phyloP scores from a whole-genome alignment of 1,284 basidiomycete species.

The Vanrija sp. region DNA sequence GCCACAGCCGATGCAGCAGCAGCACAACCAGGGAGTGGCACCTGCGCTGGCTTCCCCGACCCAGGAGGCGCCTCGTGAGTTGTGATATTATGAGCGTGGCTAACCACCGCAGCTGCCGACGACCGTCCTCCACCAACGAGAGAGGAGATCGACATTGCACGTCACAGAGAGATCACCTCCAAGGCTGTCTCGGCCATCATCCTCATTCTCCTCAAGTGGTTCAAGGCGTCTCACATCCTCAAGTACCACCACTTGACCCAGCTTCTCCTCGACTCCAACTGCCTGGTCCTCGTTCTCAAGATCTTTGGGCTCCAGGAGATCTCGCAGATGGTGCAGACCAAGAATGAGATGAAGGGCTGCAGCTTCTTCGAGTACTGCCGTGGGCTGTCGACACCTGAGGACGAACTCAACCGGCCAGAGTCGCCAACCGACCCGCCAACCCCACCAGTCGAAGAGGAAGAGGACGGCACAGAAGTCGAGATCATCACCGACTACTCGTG shows the following conservation, averaged over 20 bases:
- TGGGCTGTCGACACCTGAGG: background rate
- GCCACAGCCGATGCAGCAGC: slow-evolving; percentile 53
- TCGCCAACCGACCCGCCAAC: slow-evolving; percentile 50
- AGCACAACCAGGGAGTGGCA: slow-evolving; percentile 55
- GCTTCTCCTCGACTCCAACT: slow-evolving; percentile 91
- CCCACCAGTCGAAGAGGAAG: slow-evolving; percentile 20
- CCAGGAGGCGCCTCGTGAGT: slow-evolving; percentile 58
- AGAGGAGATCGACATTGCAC: slow-evolving; percentile 91
- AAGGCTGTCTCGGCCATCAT: slow-evolving; percentile 96
- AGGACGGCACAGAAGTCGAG: slow-evolving; percentile 68
- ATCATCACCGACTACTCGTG: slow-evolving; percentile 91
- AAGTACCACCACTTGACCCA: slow-evolving; percentile 98
- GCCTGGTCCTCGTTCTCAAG: slow-evolving; percentile 88
- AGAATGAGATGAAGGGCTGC: slow-evolving; percentile 59
- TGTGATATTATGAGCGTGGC: background rate
- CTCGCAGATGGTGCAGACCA: slow-evolving; percentile 72
- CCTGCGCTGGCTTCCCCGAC: slow-evolving; percentile 55
- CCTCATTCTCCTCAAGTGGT: slow-evolving; percentile 89
- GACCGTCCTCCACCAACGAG: slow-evolving; percentile 65
- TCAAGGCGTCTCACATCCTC: slow-evolving; percentile 96
- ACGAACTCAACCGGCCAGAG: background rate
- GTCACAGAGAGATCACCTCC: slow-evolving; percentile 95
- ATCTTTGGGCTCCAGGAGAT: slow-evolving; percentile 97
- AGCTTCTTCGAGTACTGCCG: slow-evolving; percentile 84
- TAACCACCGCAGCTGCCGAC: slow-evolving; percentile 43